Evolutionary conservation across 2,329 filamentous ascomycete species (phyloP).

Genomic region (Pyricularia sp.): DNA sequence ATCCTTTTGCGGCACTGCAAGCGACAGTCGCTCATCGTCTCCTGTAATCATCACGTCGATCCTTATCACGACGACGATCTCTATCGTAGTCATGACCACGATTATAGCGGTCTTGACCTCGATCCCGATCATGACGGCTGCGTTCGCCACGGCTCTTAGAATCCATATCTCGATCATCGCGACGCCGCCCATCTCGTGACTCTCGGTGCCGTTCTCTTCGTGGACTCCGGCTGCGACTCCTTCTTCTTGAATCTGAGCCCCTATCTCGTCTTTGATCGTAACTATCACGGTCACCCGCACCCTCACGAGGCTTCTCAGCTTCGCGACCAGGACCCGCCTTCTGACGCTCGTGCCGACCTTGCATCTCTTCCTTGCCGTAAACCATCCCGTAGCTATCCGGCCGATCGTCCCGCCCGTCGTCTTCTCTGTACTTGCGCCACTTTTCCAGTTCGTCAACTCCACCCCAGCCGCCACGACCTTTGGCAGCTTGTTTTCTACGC

Average conservation of each 20-base stretch:
- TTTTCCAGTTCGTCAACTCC: conserved; percentile 81
- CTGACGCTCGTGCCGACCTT: conserved; percentile 31
- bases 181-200: conserved; percentile 17
- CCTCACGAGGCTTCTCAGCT: conserved; percentile 10
- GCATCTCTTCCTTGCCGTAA: conserved; percentile 60
- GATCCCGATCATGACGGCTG: conserved; percentile 19
- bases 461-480: conserved; percentile 60
- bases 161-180: conserved; percentile 9
- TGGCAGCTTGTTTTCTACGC: conserved; percentile 38
- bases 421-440: conserved; percentile 75
- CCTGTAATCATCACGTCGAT: conserved; percentile 8
- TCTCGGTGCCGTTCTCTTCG: conserved; percentile 12
- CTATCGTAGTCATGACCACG: conserved; percentile 15
- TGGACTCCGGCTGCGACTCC: conserved; percentile 28
- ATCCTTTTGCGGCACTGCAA: background rate
- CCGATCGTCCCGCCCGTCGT: conserved; percentile 30
- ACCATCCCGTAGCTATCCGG: conserved; percentile 57
- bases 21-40: background rate
- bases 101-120: conserved; percentile 9
- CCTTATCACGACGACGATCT: conserved; percentile 15
- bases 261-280: conserved; percentile 3
- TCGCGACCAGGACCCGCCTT: conserved; percentile 11
- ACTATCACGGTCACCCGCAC: conserved; percentile 8
- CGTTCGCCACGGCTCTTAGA: conserved; percentile 22
- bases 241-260: conserved; percentile 16